phyloP scores from a whole-genome alignment of 1,284 basidiomycete species.

The Puccinia triticina region DNA sequence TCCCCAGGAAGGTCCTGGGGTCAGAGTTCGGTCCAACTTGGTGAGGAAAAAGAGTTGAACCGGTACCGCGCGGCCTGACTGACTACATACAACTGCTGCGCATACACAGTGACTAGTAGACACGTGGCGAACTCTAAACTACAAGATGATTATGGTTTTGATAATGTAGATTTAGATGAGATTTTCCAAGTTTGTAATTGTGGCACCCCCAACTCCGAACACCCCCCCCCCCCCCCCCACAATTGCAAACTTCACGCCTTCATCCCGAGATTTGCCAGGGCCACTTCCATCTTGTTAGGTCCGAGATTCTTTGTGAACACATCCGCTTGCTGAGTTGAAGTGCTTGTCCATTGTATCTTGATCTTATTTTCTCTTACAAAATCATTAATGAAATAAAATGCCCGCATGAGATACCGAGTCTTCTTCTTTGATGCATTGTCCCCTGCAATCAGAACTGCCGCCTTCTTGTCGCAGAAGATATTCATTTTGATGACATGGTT shows the following conservation, averaged over 20 bases:
- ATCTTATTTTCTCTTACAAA: conserved; percentile 14
- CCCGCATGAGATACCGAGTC: neutral
- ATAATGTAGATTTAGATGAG: too few relatives aligned
- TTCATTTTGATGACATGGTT: neutral
- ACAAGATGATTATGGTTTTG: too few relatives aligned
- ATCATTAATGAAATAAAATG: conserved; percentile 32
- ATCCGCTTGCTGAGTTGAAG: conserved; percentile 8
- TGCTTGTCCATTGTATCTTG: conserved; percentile 12
- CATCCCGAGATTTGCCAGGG: neutral
- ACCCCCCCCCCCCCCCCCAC: neutral
- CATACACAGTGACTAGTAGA: too few relatives aligned
- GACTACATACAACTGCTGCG: too few relatives aligned
- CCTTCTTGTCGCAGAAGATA: conserved; percentile 23
- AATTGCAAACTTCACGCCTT: neutral
- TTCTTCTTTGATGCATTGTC: conserved; percentile 30
- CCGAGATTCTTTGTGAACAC: neutral
- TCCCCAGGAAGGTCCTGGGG: too few relatives aligned
- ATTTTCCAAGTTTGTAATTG: too few relatives aligned
- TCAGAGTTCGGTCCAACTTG: too few relatives aligned
- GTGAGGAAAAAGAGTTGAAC: too few relatives aligned
- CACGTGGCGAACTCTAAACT: too few relatives aligned
- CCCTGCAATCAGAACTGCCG: conserved; percentile 4
- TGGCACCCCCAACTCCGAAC: too few relatives aligned
- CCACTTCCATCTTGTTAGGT: neutral
- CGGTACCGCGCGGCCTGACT: too few relatives aligned